Evolutionary conservation across 352 stramenopile genomes (phyloP).

Genomic region (Peronospora farinosa): DNA sequence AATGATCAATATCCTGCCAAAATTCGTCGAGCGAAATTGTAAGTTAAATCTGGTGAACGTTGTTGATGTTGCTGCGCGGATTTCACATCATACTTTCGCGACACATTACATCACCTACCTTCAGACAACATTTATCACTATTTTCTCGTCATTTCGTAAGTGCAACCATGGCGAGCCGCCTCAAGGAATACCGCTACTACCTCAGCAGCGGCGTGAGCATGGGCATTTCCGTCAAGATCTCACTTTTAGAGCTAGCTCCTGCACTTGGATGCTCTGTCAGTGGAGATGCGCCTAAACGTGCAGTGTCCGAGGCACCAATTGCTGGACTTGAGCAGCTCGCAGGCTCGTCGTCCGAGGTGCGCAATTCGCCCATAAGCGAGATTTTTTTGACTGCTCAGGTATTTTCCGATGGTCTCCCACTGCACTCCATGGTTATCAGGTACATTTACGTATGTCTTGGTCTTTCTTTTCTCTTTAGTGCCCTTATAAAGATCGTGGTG

Average conservation of each 20-base stretch:
- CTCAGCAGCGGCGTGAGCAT: conserved; percentile 80
- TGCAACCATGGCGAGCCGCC: conserved; percentile 46
- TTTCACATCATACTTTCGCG: not conserved
- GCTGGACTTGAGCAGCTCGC: conserved; percentile 51
- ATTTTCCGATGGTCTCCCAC: conserved; percentile 73
- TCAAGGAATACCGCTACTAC: conserved; percentile 88
- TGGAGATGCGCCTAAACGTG: conserved; percentile 20
- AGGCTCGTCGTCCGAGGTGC: conserved; percentile 60
- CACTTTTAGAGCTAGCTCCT: conserved; percentile 62
- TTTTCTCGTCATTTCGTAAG: conserved; percentile 1
- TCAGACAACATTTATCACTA: conserved; percentile 3
- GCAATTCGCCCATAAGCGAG: conserved; percentile 79
- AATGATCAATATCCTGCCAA: too few relatives aligned
- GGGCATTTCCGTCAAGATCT: conserved; percentile 77
- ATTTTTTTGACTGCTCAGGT: conserved; percentile 87
- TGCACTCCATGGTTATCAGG: conserved; percentile 82
- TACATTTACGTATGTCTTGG: conserved; percentile 3
- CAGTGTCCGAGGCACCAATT: conserved; percentile 18
- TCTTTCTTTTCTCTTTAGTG: not conserved
- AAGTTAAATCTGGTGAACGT: too few relatives aligned
- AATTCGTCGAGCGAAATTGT: too few relatives aligned
- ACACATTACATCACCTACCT: not conserved
- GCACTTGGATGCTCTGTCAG: conserved; percentile 40
- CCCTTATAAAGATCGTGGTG: not conserved
- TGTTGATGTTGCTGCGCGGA: too few relatives aligned